Conservation (phyloP, 2,329 filamentous ascomycete species). For the Colletotrichum sp. region DNA sequence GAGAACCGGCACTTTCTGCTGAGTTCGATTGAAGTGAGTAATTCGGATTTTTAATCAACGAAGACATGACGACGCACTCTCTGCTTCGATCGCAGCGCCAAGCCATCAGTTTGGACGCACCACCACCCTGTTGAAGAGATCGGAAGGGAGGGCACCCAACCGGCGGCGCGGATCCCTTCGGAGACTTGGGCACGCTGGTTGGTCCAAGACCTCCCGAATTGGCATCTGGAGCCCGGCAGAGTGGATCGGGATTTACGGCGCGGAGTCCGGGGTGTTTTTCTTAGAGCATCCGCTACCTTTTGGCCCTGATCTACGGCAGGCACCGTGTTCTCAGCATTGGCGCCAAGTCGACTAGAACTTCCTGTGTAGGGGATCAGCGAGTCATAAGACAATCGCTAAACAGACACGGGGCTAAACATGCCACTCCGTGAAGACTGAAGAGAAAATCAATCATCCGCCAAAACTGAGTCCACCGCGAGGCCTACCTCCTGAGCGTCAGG, state of each 20-base stretch:
- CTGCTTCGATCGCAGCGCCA: background rate
- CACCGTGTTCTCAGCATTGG: background rate
- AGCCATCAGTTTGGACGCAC: conserved; percentile 14
- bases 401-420: background rate
- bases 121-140: background rate
- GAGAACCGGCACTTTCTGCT: background rate
- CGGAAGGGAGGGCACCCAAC: background rate
- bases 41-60: background rate
- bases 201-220: background rate
- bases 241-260: background rate
- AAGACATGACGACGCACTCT: background rate
- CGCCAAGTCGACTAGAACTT: background rate
- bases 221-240: background rate
- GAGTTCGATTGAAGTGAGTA: background rate
- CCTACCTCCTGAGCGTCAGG: background rate
- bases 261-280: background rate
- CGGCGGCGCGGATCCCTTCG: background rate
- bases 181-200: background rate
- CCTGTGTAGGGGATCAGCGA: background rate
- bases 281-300: background rate
- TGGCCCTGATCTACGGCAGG: background rate
- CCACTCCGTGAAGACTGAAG: background rate
- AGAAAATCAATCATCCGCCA: background rate
- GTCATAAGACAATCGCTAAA: background rate
- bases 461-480: background rate